These are phyloP conservation scores for Globisporangium camurandrum DNA, from an alignment of 352 stramenopile genomes.

Conservation along the genomic window DNA sequence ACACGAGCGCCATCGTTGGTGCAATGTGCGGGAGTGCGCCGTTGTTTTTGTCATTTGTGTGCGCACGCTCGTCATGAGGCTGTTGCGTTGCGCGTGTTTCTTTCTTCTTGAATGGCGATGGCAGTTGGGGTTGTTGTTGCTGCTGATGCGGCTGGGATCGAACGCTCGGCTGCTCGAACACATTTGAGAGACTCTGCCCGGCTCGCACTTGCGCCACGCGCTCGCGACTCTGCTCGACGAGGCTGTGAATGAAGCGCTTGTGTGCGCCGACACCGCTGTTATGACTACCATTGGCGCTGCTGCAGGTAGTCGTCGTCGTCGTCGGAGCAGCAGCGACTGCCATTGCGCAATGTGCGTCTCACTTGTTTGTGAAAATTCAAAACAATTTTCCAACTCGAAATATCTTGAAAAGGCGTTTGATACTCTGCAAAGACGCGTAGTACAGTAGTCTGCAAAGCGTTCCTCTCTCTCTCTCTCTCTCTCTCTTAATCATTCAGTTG, in stretches of 20 bases:
- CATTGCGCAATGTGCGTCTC: too few relatives aligned
- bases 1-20: slow-evolving; percentile 10
- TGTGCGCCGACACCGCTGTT: slow-evolving; percentile 10
- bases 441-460: too few relatives aligned
- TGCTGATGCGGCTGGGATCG: background rate
- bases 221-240: slow-evolving; percentile 53
- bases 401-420: too few relatives aligned
- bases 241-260: slow-evolving; percentile 43
- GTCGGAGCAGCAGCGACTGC: too few relatives aligned
- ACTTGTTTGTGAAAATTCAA: too few relatives aligned
- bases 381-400: too few relatives aligned
- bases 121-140: background rate
- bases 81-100: background rate
- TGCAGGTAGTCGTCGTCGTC: too few relatives aligned
- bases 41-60: background rate
- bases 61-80: background rate
- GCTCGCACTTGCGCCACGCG: slow-evolving; percentile 48
- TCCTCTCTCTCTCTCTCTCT: background rate
- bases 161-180: slow-evolving; percentile 23
- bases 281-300: background rate
- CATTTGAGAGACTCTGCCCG: slow-evolving; percentile 31
- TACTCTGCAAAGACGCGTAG: too few relatives aligned
- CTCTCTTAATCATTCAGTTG: background rate
- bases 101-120: background rate
- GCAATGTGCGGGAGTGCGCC: background rate